A percentile compares a stretch with the other conserved stretches of the same genome.
Evolutionary conservation across 2,329 filamentous ascomycete species (phyloP).

Genomic region (Epichloe elymi): DNA sequence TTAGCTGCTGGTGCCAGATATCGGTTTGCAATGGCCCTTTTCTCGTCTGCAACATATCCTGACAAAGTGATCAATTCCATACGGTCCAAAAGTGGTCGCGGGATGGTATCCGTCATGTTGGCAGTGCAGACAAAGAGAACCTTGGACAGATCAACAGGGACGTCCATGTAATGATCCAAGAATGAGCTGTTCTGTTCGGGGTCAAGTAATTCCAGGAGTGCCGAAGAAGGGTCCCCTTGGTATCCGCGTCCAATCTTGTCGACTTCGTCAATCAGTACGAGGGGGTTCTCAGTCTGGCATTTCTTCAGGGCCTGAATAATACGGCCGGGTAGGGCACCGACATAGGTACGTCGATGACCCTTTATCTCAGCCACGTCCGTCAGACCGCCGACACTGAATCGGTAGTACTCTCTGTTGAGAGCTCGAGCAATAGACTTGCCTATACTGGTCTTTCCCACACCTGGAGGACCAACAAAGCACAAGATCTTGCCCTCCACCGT

Average conservation of each 20-base stretch:
- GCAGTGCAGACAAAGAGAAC: constrained; percentile 97
- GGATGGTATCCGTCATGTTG: constrained; percentile 98
- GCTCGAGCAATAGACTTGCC: constrained; percentile 95
- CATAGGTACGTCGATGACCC: constrained; percentile 90
- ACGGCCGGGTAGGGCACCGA: constrained; percentile 85
- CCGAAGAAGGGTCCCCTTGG: constrained; percentile 91
- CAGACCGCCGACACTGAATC: constrained; percentile 92
- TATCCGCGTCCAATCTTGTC: constrained; percentile 97
- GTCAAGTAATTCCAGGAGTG: constrained; percentile 83
- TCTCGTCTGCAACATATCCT: constrained; percentile 94
- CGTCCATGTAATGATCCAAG: constrained; percentile 96
- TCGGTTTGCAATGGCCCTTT: constrained; percentile 92
- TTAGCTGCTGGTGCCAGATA: constrained; percentile 93
- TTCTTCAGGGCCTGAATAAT: constrained; percentile 99
- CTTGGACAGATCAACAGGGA: constrained; percentile 93
- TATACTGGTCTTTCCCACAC: constrained; percentile 97
- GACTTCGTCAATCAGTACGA: constrained; percentile 92
- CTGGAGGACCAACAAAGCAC: constrained; percentile 92
- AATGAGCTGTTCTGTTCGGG: constrained; percentile 97
- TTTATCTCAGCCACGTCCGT: constrained; percentile 99
- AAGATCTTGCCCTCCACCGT: constrained; percentile 98
- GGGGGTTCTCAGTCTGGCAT: constrained; percentile 89
- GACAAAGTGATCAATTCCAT: constrained; percentile 98
- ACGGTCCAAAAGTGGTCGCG: constrained; percentile 79
- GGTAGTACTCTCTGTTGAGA: constrained; percentile 90